phyloP scores from a whole-genome alignment of 257 asterid species.

The Przewalskia tangutica region DNA sequence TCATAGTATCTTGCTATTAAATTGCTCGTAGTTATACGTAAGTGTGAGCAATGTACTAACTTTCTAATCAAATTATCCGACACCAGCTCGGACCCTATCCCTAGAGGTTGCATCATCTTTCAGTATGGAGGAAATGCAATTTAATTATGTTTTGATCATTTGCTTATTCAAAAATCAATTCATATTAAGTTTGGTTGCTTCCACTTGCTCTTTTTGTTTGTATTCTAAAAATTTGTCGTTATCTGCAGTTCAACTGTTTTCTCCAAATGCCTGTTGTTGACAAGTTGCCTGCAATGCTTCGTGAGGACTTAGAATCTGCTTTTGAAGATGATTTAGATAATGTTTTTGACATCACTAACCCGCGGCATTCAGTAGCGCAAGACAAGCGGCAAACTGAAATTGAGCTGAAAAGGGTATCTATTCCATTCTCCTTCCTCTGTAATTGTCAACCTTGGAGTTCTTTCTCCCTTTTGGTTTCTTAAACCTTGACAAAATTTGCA shows the following conservation, averaged over 20 bases:
- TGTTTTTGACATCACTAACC: constrained; percentile 69
- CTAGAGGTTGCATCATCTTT: neutral
- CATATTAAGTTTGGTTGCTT: neutral
- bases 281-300: constrained; percentile 86
- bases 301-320: constrained; percentile 79
- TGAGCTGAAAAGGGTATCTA: constrained; percentile 69
- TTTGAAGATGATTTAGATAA: constrained; percentile 63
- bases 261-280: constrained; percentile 96
- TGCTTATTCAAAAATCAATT: neutral
- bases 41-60: neutral
- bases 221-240: constrained; percentile 9
- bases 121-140: neutral
- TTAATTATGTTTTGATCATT: neutral
- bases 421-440: constrained; percentile 2
- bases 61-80: neutral
- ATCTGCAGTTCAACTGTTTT: constrained; percentile 86
- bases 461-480: constrained; percentile 1
- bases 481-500: constrained; percentile 20
- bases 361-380: constrained; percentile 66
- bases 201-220: neutral
- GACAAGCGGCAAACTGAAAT: constrained; percentile 67
- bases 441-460: neutral
- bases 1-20: neutral
- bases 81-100: neutral
- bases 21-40: neutral